Evolutionary conservation across 2,329 filamentous ascomycete species (phyloP), one percentile per base, ranked within the genome.

Genomic region (Exophiala lecanii-corni): DNA sequence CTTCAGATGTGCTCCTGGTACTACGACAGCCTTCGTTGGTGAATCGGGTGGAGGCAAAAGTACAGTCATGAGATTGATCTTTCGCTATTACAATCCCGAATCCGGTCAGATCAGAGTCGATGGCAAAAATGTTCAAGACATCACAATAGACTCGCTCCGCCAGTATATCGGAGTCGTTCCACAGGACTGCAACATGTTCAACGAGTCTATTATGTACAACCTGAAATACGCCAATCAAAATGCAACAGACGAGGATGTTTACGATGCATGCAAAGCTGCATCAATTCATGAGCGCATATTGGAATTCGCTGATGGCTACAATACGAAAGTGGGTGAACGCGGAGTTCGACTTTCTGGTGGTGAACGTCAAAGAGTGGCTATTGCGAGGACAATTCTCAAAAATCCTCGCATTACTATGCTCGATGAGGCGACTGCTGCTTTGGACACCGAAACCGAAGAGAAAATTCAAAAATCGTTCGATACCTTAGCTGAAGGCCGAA

Each of bases 1-100:
- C 51, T 97, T 98, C 65, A 82, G 84, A 51, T 96, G 89, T 63
- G 70, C 72, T 13, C 89, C 92, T 2, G 92, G 92, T 39, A 96
- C 89, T 1, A 97, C 89, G 0, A 98, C 91, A 4, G 92, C 92
- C 1, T 82, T 98, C 52, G 92, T 98, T 13, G 92, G 92, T 51
- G 91, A 97, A 64, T 97, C 91, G 21, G 92, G 92, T 34, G 92
- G 92, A 46, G 92, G 92, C 54, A 98, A 98, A 65, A 97, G 91
- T 2, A 98, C 92, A 0, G 78, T 98, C 18, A 96, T 98, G 72
- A 84, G 92, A 38, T 77, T 97, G 36, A 81, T 98, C 62, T 97
- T 95, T 73, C 85, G 92, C 13, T 98, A 96, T 66, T 98, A 97
- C 71, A 94, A 96, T 60, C 79, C 83, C 41, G 74, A 82, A 39